Evolutionary conservation across 768 basidiomycete genomes (phyloP), one percentile per base, ranked within the genome.

Genomic region (Rhodotorula babjevae): DNA sequence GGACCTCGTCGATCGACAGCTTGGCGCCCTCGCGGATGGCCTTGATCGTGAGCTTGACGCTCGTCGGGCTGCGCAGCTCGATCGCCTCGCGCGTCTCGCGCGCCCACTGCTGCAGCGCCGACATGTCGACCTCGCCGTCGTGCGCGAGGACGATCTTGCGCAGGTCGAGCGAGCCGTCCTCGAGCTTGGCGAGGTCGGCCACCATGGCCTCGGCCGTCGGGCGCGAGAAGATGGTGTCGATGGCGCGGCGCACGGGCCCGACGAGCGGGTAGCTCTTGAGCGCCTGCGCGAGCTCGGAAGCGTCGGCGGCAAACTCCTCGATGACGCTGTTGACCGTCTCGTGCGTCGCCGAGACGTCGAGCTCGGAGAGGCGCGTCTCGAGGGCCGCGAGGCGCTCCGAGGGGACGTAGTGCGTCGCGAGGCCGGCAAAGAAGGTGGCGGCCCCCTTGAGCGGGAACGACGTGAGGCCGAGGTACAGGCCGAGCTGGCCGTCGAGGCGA

Each of bases 401-500:
- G 18, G 92, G 87, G 65, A 98, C 86, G 78, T 85, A 98, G 81
- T 99, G 96, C 4, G 96, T 97, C 9, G 95, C 94, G 77, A 98
- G 85, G 46, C 96, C 95, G 78, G 71, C 61, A 60, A 57, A 93
- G 92, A 91, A 95, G 60, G 90, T 91, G 16, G 87, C 90, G 76
- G 92, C 86, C 11, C 95, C 96, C 53, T 79, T 83, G 65, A 98
- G 68, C 0, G 83, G 83, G 59, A 88, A 86, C 12, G 88, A 87
- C 16, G 94, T 97, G 75, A 99, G 82, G 19, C 88, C 92, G 56
- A 98, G 87, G 83, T 95, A 99, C n/a, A 92, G 90, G 55, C 96
- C 96, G 58, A 98, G 79, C 75, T 92, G 84, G 19, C 96, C 96
- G 79, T 99, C 96, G 71, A 97, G 82, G 74, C 89, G 87, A 50